A percentile compares a stretch with the other conserved stretches of the same genome.
phyloP scores from a whole-genome alignment of 768 basidiomycete species.

The Mycena capillaripes region DNA sequence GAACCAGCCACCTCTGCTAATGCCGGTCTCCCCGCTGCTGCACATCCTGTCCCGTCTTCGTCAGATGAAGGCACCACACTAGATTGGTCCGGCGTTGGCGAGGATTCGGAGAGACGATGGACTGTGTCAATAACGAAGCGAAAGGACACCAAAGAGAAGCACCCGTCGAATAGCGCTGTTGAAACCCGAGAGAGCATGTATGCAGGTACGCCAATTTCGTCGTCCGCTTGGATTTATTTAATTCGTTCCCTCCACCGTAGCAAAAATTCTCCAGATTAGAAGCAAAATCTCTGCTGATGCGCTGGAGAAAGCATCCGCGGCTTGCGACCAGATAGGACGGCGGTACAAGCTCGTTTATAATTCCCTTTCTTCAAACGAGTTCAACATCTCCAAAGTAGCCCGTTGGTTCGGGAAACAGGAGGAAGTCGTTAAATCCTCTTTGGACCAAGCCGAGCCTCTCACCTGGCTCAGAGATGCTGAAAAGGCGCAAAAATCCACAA shows the following conservation, averaged over 20 bases:
- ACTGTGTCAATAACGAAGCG: conserved; percentile 68
- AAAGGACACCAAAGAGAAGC: conserved; percentile 69
- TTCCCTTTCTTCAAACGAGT: conserved; percentile 47
- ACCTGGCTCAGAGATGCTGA: conserved; percentile 82
- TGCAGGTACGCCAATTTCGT: conserved; percentile 56
- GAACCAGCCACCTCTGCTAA: conserved; percentile 7
- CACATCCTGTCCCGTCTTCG: conserved; percentile 77
- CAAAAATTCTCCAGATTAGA: conserved; percentile 70
- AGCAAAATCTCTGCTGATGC: conserved; percentile 65
- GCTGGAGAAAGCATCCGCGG: conserved; percentile 73
- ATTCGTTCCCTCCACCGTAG: conserved; percentile 49
- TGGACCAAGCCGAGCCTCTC: conserved; percentile 78
- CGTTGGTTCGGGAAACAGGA: conserved; percentile 75
- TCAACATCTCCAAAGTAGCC: conserved; percentile 65
- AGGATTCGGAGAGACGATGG: conserved; percentile 76
- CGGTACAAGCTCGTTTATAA: conserved; percentile 71
- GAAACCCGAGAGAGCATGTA: conserved; percentile 75
- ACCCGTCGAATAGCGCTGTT: conserved; percentile 58
- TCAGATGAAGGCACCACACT: conserved; percentile 77
- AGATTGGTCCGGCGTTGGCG: conserved; percentile 78
- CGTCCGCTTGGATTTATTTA: background rate
- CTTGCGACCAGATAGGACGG: conserved; percentile 73
- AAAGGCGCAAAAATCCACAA: conserved; percentile 48
- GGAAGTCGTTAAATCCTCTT: conserved; percentile 57
- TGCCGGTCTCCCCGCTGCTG: background rate